Evolutionary conservation across 371 early-diverging fungal species (phyloP).

Genomic region (Mycotypha africana): DNA sequence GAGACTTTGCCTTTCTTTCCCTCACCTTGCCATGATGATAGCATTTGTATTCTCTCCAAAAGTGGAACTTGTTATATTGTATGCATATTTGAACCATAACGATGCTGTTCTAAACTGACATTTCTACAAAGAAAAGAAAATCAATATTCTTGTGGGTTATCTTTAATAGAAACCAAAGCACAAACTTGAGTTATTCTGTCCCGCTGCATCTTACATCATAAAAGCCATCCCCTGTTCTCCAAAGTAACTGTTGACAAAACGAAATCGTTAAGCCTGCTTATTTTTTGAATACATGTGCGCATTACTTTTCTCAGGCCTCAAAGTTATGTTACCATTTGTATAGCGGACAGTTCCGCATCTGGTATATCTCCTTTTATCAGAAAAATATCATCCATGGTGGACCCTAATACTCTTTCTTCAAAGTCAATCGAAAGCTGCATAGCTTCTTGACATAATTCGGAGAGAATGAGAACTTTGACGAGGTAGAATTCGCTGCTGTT

Average conservation of each 20-base stretch:
- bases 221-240: constrained; percentile 12
- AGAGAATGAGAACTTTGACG: constrained; percentile 7
- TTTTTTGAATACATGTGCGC: neutral
- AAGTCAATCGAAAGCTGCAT: neutral
- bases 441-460: constrained; percentile 2
- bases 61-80: neutral
- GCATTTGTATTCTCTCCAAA: neutral
- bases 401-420: neutral
- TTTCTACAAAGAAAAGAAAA: neutral
- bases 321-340: constrained; percentile 17
- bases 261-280: neutral
- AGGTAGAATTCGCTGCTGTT: constrained; percentile 1
- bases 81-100: constrained; percentile 2
- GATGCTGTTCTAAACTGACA: neutral
- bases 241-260: constrained; percentile 2
- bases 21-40: neutral
- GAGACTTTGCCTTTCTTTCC: neutral
- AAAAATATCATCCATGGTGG: constrained; percentile 8
- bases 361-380: constrained; percentile 4
- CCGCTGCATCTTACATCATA: constrained; percentile 1
- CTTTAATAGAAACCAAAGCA: no score
- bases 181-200: no score
- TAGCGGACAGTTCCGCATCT: neutral
- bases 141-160: no score
- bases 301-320: no score